These are phyloP conservation scores for Lentithecium fluviatile DNA, from an alignment of 495 filamentous ascomycete species.

Conservation along the genomic window DNA sequence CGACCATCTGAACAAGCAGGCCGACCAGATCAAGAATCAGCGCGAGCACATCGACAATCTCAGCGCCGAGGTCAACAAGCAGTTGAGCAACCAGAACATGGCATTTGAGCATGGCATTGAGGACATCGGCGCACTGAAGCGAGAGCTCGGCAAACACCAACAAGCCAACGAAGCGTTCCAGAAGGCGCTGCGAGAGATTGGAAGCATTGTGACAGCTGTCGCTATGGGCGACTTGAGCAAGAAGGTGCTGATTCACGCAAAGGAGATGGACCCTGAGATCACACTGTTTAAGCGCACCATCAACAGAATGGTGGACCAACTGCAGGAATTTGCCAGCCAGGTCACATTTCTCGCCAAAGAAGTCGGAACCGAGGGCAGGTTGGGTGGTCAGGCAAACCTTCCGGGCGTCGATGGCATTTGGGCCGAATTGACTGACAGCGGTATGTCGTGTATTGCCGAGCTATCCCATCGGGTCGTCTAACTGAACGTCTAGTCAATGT, in stretches of 20 bases:
- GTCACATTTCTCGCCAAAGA: constrained; percentile 95
- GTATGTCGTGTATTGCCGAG: constrained; percentile 46
- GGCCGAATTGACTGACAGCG: constrained; percentile 96
- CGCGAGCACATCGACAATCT: constrained; percentile 55
- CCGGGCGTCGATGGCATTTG: constrained; percentile 95
- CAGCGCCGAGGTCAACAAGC: constrained; percentile 45
- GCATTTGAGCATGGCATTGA: constrained; percentile 47
- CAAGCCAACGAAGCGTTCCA: constrained; percentile 99
- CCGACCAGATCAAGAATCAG: constrained; percentile 57
- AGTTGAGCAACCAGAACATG: constrained; percentile 57
- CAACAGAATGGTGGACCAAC: constrained; percentile 99
- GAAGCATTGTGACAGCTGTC: constrained; percentile 92
- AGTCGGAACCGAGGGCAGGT: constrained; percentile 93
- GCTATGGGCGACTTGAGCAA: constrained; percentile 95
- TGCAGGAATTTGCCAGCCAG: constrained; percentile 95
- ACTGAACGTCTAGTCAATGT: constrained; percentile 72
- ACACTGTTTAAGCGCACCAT: constrained; percentile 97
- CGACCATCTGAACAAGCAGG: constrained; percentile 52
- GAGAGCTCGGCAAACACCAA: constrained; percentile 92
- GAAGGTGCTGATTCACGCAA: constrained; percentile 93
- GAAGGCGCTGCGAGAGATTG: constrained; percentile 94
- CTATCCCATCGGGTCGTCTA: constrained; percentile 31
- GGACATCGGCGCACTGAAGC: constrained; percentile 70
- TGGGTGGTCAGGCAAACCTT: constrained; percentile 95
- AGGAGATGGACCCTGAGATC: constrained; percentile 99